Conservation (phyloP, 2,329 filamentous ascomycete species). For the Rhinocladiella mackenziei region DNA sequence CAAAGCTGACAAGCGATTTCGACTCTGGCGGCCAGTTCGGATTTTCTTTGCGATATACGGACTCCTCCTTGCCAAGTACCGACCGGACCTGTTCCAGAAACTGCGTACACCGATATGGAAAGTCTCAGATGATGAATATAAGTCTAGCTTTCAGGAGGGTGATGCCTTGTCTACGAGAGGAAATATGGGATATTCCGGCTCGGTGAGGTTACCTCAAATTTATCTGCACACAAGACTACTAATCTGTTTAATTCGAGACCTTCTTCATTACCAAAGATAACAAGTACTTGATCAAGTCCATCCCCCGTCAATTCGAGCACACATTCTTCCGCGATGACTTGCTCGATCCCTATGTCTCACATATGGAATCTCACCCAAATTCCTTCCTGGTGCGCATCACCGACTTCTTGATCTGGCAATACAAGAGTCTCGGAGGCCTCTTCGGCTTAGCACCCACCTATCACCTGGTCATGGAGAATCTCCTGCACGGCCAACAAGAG, state of each 20-base stretch:
- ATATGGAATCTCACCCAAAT: constrained; percentile 58
- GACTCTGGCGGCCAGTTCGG: constrained; percentile 37
- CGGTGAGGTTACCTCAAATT: constrained; percentile 39
- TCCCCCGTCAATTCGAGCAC: constrained; percentile 67
- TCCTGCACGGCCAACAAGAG: constrained; percentile 58
- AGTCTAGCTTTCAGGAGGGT: constrained; percentile 48
- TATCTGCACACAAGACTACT: neutral
- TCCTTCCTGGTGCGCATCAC: constrained; percentile 68
- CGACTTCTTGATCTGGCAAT: constrained; percentile 52
- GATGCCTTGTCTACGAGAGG: constrained; percentile 55
- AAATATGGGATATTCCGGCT: constrained; percentile 70
- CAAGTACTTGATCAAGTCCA: constrained; percentile 67
- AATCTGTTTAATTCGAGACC: constrained; percentile 44
- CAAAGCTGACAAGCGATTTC: constrained; percentile 22
- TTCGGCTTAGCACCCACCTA: constrained; percentile 62
- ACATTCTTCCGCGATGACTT: constrained; percentile 65
- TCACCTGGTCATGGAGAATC: constrained; percentile 75
- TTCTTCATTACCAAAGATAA: constrained; percentile 66
- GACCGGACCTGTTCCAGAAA: constrained; percentile 48
- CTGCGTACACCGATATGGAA: constrained; percentile 52
- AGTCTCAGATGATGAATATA: constrained; percentile 53
- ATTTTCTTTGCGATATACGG: constrained; percentile 53
- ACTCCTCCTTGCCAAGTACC: constrained; percentile 47
- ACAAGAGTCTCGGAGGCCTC: constrained; percentile 57
- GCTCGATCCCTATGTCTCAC: constrained; percentile 59